Evolutionary conservation across 257 asterid species (phyloP).

Genomic region (Gynochthodes officinalis): DNA sequence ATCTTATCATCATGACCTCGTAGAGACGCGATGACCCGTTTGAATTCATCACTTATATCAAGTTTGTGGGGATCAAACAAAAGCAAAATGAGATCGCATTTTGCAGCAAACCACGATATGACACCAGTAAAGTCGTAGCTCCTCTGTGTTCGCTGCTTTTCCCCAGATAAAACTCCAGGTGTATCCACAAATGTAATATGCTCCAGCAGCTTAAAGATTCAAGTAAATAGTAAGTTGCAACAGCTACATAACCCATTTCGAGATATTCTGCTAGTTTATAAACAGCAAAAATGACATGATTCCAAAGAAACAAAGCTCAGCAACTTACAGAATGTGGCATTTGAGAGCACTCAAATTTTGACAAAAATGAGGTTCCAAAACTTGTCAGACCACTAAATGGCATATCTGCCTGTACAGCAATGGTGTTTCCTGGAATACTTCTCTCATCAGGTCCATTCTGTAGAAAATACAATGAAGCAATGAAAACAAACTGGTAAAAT

Average conservation of each 20-base stretch:
- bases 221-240: constrained; percentile 13
- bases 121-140: constrained; percentile 97
- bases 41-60: constrained; percentile 93
- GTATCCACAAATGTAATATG: constrained; percentile 93
- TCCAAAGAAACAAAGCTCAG: not conserved
- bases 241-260: not conserved
- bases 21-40: constrained; percentile 82
- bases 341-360: constrained; percentile 96
- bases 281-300: not conserved
- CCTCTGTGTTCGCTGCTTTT: constrained; percentile 94
- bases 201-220: constrained; percentile 69
- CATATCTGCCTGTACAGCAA: constrained; percentile 98
- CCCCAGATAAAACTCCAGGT: constrained; percentile 96
- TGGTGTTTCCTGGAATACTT: constrained; percentile 92
- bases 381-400: constrained; percentile 87
- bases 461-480: constrained; percentile 17
- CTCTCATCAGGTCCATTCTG: constrained; percentile 96
- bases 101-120: constrained; percentile 95
- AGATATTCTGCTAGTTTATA: not conserved
- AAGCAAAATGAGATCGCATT: constrained; percentile 86
- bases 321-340: constrained; percentile 95
- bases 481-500: constrained; percentile 9
- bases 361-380: constrained; percentile 86
- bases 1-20: constrained; percentile 97
- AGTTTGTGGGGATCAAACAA: constrained; percentile 97